phyloP scores from a whole-genome alignment of 352 stramenopile genomes.

The Phytophthora ramorum region DNA sequence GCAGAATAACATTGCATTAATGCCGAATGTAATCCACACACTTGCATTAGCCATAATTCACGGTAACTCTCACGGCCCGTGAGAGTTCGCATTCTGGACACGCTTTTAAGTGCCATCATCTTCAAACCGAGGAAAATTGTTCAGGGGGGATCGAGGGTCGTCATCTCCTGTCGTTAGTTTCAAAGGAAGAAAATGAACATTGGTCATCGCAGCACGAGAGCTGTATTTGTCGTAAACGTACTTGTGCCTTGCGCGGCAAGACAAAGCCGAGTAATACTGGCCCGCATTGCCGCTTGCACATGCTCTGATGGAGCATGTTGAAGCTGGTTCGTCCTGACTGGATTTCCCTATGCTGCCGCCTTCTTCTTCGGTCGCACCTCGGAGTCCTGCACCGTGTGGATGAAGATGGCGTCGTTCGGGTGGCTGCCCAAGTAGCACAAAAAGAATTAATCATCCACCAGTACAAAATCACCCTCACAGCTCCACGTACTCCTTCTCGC shows the following conservation, averaged over 20 bases:
- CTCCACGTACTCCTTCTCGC: constrained; percentile 92
- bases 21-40: too few relatives aligned
- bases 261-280: not conserved
- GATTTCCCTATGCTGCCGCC: constrained; percentile 19
- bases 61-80: too few relatives aligned
- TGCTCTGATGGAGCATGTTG: not conserved
- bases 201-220: constrained; percentile 6
- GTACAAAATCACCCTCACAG: not conserved
- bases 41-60: too few relatives aligned
- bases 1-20: too few relatives aligned
- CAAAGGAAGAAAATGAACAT: constrained; percentile 11
- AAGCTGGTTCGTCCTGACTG: not conserved
- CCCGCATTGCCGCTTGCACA: not conserved
- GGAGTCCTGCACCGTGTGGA: constrained; percentile 88
- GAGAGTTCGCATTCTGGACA: too few relatives aligned
- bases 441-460: not conserved
- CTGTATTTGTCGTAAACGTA: constrained; percentile 31
- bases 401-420: constrained; percentile 94
- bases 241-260: constrained; percentile 9
- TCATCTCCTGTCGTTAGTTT: constrained; percentile 7
- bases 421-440: constrained; percentile 59
- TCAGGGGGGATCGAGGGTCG: not conserved
- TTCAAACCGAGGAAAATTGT: too few relatives aligned
- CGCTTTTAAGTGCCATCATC: not conserved
- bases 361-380: constrained; percentile 90